Conservation (phyloP, 176 grass and related monocot species). For the Saccharum spontaneum region DNA sequence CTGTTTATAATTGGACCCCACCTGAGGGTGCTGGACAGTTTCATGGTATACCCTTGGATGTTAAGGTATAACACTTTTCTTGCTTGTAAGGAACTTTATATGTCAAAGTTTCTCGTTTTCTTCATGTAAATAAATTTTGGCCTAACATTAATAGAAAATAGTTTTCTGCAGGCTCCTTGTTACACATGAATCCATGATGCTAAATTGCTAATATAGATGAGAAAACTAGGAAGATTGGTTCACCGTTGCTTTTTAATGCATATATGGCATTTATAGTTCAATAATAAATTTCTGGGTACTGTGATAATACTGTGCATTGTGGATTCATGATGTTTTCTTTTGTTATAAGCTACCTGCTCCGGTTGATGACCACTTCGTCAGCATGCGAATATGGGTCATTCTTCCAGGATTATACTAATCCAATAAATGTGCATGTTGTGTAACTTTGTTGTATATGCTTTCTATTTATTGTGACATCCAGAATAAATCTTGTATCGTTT, state of each 20-base stretch:
- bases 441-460: slow-evolving; percentile 4
- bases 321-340: neutral
- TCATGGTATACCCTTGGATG: slow-evolving; percentile 97
- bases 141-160: neutral
- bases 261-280: neutral
- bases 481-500: slow-evolving; percentile 10
- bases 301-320: neutral
- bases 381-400: neutral
- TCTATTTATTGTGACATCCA: neutral
- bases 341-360: neutral
- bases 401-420: neutral
- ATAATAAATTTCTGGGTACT: neutral
- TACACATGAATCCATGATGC: neutral
- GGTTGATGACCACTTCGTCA: neutral
- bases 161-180: neutral
- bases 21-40: slow-evolving; percentile 91
- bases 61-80: slow-evolving; percentile 61
- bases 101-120: neutral
- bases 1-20: slow-evolving; percentile 89
- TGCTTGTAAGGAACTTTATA: slow-evolving; percentile 9
- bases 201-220: neutral
- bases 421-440: neutral
- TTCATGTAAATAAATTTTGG: neutral
- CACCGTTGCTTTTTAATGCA: neutral
- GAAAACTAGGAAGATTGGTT: neutral